Evolutionary conservation across 257 asterid genomes (phyloP).

Genomic region (Parsonsia alboflavescens): DNA sequence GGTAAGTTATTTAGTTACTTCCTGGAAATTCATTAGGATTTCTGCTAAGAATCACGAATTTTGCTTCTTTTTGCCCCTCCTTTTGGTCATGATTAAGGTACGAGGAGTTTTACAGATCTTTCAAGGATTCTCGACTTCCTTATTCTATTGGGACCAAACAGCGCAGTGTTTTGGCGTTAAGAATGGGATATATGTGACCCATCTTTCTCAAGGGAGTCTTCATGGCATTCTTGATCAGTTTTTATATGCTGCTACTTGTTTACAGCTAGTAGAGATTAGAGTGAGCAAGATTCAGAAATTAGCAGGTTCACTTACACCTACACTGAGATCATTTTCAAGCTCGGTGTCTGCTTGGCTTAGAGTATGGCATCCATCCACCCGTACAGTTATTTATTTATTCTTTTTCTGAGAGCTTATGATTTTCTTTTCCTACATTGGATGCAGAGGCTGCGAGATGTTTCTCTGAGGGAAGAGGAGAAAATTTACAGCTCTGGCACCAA

Average conservation of each 20-base stretch:
- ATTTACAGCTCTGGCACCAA: constrained; percentile 41
- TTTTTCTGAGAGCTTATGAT: not conserved
- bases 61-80: not conserved
- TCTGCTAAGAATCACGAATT: not conserved
- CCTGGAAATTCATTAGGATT: not conserved
- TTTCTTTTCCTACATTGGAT: constrained; percentile 11
- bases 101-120: constrained; percentile 79
- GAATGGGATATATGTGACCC: constrained; percentile 64
- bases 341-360: constrained; percentile 68
- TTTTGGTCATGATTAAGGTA: constrained; percentile 41
- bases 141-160: constrained; percentile 64
- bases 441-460: constrained; percentile 71
- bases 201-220: constrained; percentile 83
- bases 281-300: constrained; percentile 53
- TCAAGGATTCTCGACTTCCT: constrained; percentile 71
- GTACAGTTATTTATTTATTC: not conserved
- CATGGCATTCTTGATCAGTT: constrained; percentile 61
- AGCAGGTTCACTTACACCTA: constrained; percentile 63
- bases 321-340: constrained; percentile 76
- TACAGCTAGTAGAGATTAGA: constrained; percentile 55
- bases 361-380: constrained; percentile 30
- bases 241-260: constrained; percentile 69
- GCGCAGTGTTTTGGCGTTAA: constrained; percentile 43
- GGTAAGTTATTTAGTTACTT: constrained; percentile 34
- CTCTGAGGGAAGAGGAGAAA: constrained; percentile 81